These are phyloP conservation scores for Globisporangium uncinulatum DNA, from an alignment of 352 stramenopile species.

Conservation along the genomic window DNA sequence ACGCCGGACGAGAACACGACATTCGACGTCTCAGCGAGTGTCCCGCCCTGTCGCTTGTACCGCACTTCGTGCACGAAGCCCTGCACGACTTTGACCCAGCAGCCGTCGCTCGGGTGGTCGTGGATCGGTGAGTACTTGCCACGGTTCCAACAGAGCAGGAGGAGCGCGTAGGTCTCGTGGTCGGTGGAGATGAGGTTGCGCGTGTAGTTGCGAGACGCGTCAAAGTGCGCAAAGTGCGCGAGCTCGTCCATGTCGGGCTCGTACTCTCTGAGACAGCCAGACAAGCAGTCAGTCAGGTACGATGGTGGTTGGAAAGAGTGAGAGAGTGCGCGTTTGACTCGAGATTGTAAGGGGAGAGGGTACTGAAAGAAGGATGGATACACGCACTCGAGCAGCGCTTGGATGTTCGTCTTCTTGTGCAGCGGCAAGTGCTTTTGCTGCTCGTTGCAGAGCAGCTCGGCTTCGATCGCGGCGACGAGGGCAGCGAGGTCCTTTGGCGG, in stretches of 20 bases:
- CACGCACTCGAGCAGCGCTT: constrained; percentile 49
- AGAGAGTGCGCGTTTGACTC: too few relatives aligned
- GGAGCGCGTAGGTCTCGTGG: constrained; percentile 89
- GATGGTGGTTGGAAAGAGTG: too few relatives aligned
- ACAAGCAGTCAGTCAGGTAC: too few relatives aligned
- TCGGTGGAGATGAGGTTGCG: constrained; percentile 93
- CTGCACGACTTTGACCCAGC: constrained; percentile 80
- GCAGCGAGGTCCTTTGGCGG: constrained; percentile 29
- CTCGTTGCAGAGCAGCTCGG: constrained; percentile 24
- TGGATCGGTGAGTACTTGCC: constrained; percentile 76
- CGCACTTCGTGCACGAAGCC: constrained; percentile 87
- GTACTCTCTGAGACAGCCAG: constrained; percentile 28
- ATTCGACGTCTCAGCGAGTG: constrained; percentile 59
- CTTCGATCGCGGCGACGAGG: constrained; percentile 51
- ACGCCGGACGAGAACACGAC: constrained; percentile 58
- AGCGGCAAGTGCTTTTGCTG: constrained; percentile 45
- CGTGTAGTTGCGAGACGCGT: constrained; percentile 89
- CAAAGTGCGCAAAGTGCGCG: constrained; percentile 76
- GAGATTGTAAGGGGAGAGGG: neutral
- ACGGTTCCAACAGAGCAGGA: constrained; percentile 93
- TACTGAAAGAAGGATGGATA: too few relatives aligned
- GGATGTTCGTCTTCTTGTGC: constrained; percentile 51
- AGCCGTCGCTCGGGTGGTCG: constrained; percentile 86
- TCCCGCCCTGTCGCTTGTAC: constrained; percentile 47
- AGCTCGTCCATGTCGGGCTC: constrained; percentile 50